These are phyloP conservation scores for Thelonectria rubi DNA, from an alignment of 2,329 filamentous ascomycete species.

Conservation along the genomic window DNA sequence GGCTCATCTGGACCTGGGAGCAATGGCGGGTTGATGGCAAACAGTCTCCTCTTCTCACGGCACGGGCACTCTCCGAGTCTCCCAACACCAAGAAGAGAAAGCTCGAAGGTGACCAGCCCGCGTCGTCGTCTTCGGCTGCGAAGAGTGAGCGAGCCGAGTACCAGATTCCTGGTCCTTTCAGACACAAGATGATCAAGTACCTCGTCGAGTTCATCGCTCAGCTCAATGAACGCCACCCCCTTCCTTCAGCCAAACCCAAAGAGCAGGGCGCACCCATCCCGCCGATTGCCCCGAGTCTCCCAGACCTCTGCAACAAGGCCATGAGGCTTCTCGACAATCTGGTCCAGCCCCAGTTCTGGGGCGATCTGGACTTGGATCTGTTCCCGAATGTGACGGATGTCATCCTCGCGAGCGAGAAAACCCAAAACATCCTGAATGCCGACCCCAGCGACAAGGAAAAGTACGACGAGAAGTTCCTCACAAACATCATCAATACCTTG, in stretches of 20 bases:
- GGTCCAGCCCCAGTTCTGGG: constrained; percentile 88
- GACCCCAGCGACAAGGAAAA: constrained; percentile 74
- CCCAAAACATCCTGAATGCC: constrained; percentile 65
- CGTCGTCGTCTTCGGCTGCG: constrained; percentile 63
- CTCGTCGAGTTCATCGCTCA: constrained; percentile 94
- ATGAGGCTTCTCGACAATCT: constrained; percentile 84
- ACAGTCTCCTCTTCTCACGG: constrained; percentile 38
- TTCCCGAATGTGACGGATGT: constrained; percentile 91
- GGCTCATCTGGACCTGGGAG: constrained; percentile 92
- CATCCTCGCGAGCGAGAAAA: constrained; percentile 84
- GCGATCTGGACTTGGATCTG: constrained; percentile 88
- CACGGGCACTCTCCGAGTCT: constrained; percentile 67
- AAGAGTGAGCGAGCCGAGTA: constrained; percentile 70
- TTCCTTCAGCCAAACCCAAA: constrained; percentile 74
- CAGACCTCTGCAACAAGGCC: constrained; percentile 86
- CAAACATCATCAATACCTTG: constrained; percentile 90
- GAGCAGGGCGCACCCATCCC: constrained; percentile 57
- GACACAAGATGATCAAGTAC: constrained; percentile 90
- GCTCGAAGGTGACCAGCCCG: constrained; percentile 69
- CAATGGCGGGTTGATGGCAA: constrained; percentile 77
- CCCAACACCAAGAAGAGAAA: constrained; percentile 80
- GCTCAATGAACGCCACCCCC: constrained; percentile 83
- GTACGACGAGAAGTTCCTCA: constrained; percentile 83
- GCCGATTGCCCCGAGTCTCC: constrained; percentile 63
- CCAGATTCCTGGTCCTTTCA: constrained; percentile 70